Conservation (phyloP, 768 basidiomycete species). For the Rhodotorula graminis region DNA sequence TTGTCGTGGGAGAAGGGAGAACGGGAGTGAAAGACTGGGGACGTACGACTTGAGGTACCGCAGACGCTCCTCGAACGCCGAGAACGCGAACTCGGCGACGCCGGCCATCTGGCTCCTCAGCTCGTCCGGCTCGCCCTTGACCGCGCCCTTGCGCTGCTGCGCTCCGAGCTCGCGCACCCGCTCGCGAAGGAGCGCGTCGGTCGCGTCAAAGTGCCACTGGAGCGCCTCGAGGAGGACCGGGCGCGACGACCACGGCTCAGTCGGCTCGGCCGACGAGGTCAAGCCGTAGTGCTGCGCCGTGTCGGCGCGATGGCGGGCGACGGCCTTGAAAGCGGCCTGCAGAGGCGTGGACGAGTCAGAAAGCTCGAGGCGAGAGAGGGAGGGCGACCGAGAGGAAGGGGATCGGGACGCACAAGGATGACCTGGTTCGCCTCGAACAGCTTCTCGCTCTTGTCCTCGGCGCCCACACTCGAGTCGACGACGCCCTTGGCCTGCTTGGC, state of each 20-base stretch:
- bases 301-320: slow-evolving; percentile 68
- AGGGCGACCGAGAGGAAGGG: not conserved
- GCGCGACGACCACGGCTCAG: slow-evolving; percentile 75
- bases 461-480: slow-evolving; percentile 49
- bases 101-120: slow-evolving; percentile 47
- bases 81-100: slow-evolving; percentile 45
- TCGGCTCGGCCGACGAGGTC: slow-evolving; percentile 56
- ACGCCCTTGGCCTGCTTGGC: slow-evolving; percentile 52
- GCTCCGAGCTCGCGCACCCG: slow-evolving; percentile 46
- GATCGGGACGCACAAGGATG: slow-evolving; percentile 56
- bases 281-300: slow-evolving; percentile 74
- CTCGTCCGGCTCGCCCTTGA: slow-evolving; percentile 42
- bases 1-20: not conserved
- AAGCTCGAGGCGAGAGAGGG: not conserved
- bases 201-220: slow-evolving; percentile 62
- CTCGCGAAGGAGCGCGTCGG: slow-evolving; percentile 46
- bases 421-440: slow-evolving; percentile 67
- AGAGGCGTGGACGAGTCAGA: no score
- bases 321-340: slow-evolving; percentile 69
- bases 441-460: slow-evolving; percentile 50
- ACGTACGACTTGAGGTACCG: slow-evolving; percentile 27
- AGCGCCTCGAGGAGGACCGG: slow-evolving; percentile 63
- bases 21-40: not conserved
- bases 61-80: slow-evolving; percentile 40
- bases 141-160: slow-evolving; percentile 37